These are phyloP conservation scores for Talaromyces pinophilus DNA, from an alignment of 2,329 filamentous ascomycete species.

Conservation along the genomic window DNA sequence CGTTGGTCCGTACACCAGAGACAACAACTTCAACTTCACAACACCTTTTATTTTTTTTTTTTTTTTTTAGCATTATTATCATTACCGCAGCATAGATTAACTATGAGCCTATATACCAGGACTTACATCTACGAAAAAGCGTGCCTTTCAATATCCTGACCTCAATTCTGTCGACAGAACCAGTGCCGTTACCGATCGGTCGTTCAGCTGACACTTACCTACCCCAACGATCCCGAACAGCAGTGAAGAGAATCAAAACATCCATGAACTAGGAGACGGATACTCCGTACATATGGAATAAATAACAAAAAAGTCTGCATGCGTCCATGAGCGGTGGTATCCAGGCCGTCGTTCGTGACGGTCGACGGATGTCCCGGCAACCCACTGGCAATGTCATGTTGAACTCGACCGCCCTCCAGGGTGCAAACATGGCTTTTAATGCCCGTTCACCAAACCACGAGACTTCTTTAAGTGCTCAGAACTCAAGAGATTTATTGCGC, in stretches of 20 bases:
- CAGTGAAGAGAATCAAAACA: neutral
- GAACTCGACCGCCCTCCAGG: slow-evolving; percentile 35
- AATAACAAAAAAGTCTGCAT: slow-evolving; percentile 8
- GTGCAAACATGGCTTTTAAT: slow-evolving; percentile 41
- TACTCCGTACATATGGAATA: neutral
- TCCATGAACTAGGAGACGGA: neutral
- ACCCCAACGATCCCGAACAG: neutral
- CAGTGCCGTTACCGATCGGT: neutral
- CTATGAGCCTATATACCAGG: neutral
- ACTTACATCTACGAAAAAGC: neutral
- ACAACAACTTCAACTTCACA: neutral
- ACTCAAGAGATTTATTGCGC: slow-evolving; percentile 26
- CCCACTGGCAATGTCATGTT: slow-evolving; percentile 26
- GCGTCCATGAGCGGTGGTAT: slow-evolving; percentile 37
- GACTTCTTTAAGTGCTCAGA: slow-evolving; percentile 24
- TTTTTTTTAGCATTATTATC: neutral
- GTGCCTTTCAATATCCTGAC: neutral
- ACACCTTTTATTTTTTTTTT: neutral
- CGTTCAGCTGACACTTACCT: neutral
- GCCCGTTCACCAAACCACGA: slow-evolving; percentile 28
- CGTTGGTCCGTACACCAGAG: neutral
- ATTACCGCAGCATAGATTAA: neutral
- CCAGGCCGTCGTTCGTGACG: slow-evolving; percentile 28
- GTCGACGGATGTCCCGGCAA: slow-evolving; percentile 33
- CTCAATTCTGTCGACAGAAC: neutral